A percentile compares a stretch with the other conserved stretches of the same genome.
Evolutionary conservation across 164 flowering plant species (phyloP).

Genomic region (Chimonanthus praecox): DNA sequence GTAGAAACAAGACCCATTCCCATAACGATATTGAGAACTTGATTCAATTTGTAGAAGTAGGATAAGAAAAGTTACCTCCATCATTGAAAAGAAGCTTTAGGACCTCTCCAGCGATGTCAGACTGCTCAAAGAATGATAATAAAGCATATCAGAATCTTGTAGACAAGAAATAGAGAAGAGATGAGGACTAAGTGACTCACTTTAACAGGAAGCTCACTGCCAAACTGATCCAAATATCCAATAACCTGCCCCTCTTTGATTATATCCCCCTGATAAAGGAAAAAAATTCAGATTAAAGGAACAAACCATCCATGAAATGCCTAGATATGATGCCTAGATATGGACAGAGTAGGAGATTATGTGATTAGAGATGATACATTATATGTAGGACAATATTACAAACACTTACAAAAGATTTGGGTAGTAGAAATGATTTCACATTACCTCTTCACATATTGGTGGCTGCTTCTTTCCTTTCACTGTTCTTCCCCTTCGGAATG

Average conservation of each 20-base stretch:
- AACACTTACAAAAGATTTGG: no score
- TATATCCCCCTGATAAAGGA: constrained; percentile 59
- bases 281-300: not conserved
- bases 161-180: not conserved
- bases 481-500: constrained; percentile 66
- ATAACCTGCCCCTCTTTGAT: constrained; percentile 87
- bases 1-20: no score
- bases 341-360: no score
- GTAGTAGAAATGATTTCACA: not conserved
- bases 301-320: no score
- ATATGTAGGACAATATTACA: no score
- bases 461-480: constrained; percentile 78
- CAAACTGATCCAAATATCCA: constrained; percentile 88
- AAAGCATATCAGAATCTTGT: not conserved
- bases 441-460: constrained; percentile 78
- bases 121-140: constrained; percentile 40
- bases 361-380: no score
- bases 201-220: constrained; percentile 70
- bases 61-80: constrained; percentile 51
- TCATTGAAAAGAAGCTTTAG: constrained; percentile 63
- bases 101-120: constrained; percentile 84
- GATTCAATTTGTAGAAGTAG: not conserved
- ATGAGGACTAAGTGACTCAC: constrained; percentile 25
- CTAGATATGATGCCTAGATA: no score
- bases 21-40: not conserved